A percentile compares a stretch with the other conserved stretches of the same genome.
These are phyloP conservation scores for Wallacemonas sp. DNA, from an alignment of 208 protist genomes.

Conservation along the genomic window DNA sequence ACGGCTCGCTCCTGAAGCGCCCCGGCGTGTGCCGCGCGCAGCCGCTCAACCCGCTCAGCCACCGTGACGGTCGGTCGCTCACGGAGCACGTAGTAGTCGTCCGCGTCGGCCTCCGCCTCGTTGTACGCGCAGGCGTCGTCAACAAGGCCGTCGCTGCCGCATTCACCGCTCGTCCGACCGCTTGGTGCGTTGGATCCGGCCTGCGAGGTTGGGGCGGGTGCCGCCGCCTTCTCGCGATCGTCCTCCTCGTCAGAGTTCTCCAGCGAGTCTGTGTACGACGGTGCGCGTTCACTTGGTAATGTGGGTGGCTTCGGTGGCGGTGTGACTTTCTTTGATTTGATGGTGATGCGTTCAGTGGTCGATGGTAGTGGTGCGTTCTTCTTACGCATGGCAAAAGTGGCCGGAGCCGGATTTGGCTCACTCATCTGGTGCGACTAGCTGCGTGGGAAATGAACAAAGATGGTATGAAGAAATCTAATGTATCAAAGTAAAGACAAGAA, in stretches of 20 bases:
- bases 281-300: background rate
- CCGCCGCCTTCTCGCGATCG: background rate
- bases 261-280: background rate
- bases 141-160: background rate
- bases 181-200: background rate
- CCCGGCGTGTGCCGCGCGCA: conserved; percentile 46
- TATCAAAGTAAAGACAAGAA: too few relatives aligned
- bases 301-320: background rate
- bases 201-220: background rate
- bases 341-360: background rate
- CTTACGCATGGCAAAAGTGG: background rate
- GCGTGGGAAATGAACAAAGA: too few relatives aligned
- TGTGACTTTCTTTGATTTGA: background rate
- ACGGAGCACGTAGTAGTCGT: conserved; percentile 22
- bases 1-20: conserved; percentile 35
- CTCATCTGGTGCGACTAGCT: too few relatives aligned
- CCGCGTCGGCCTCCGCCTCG: conserved; percentile 19
- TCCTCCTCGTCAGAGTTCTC: background rate
- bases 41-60: conserved; percentile 45
- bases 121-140: background rate
- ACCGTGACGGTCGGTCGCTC: conserved; percentile 31
- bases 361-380: background rate
- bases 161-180: too few relatives aligned
- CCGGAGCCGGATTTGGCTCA: too few relatives aligned
- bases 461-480: too few relatives aligned